Base-by-base conservation (phyloP, 805 yeast species). In the Lipomyces lipofer region DNA sequence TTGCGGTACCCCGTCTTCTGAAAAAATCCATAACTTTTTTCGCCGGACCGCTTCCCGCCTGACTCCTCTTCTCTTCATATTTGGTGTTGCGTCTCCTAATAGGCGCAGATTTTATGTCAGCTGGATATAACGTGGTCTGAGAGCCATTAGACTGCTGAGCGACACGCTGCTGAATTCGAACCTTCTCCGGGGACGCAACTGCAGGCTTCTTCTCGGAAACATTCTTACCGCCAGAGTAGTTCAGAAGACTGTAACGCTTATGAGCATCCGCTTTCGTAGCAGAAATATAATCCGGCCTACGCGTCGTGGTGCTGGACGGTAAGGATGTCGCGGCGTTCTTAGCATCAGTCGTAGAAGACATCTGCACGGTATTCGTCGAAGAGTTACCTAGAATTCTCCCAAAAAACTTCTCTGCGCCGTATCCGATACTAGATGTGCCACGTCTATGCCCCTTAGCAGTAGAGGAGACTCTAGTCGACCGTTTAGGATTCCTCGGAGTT, bases 11-110 rank as follows among this genome's bases (percentile, higher is more conserved):
- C 27, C 59, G 44, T 12, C 61, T 46, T 29, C 61, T 32, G 56
- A 57, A 57, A 48, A 57, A 57, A 36, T 54, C 56, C 61, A 57
- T 57, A 7, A 57, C 61, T 22, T 48, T 57, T 21, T 48, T 30
- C 12, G 61, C 61, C 2, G 61, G 55, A 1, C 59, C 59, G 4
- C 47, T 52, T 9, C 57, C 57, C 4, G 32, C 15, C 22, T 25
- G 29, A 22, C 22, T 17, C 24, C 32, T 46, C 49, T 47, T 46
- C 22, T 48, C 57, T n/a, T 53, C 49, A 22, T 43, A 22, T 28
- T 40, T 44, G 12, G 15, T n/a, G 28, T 42, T 15, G 19, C 19
- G 24, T 13, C 19, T 43, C 33, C 29, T 38, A 12, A 13, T 12
- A 30, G 15, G 47, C 39, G 55, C 17, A 29, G 35, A 13, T 12